Evolutionary conservation across 305 asterid species (phyloP).

Genomic region (Fraxinus dipetala): DNA sequence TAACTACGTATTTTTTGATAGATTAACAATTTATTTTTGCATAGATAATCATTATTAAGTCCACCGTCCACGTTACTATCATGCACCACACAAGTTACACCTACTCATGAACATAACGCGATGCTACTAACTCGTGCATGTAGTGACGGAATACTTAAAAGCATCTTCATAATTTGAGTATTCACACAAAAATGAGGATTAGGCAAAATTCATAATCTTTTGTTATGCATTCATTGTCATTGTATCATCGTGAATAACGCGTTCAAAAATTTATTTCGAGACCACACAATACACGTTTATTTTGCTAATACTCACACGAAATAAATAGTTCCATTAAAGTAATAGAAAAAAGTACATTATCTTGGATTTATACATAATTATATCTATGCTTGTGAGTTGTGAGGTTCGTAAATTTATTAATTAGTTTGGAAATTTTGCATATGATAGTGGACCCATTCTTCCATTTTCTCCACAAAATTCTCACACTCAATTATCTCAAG

Average conservation of each 20-base stretch:
- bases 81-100: neutral
- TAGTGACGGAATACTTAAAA: neutral
- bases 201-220: neutral
- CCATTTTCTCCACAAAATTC: constrained; percentile 23
- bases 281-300: neutral
- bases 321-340: neutral
- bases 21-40: neutral
- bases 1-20: too few relatives aligned
- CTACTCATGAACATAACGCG: neutral
- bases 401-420: neutral
- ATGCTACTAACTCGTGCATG: neutral
- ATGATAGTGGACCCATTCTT: constrained; percentile 3
- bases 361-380: neutral
- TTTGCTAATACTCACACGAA: neutral
- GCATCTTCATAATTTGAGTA: neutral
- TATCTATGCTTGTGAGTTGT: neutral
- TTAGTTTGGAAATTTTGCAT: neutral
- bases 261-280: neutral
- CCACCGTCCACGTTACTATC: neutral
- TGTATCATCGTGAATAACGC: neutral
- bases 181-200: neutral
- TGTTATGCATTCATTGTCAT: neutral
- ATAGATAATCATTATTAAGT: neutral
- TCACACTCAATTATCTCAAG: constrained; percentile 19
- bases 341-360: neutral